Evolutionary conservation across 768 basidiomycete species (phyloP), one percentile per base, ranked within the genome.

Genomic region (Dentipellis sp.): DNA sequence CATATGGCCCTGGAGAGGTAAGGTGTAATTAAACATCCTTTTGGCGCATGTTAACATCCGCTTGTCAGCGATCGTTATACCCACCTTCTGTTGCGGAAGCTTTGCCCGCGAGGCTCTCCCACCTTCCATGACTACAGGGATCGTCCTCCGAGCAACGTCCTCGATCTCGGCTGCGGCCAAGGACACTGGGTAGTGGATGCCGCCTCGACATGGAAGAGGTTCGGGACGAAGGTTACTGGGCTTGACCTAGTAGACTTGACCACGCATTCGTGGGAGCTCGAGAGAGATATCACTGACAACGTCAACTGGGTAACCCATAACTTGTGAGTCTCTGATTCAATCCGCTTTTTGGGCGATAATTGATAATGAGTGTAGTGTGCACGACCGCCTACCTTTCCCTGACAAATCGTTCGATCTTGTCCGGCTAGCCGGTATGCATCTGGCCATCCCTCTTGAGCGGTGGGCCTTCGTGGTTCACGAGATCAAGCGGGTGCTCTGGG

Each of bases 121-220:
- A 79, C 82, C 0, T 90, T 91, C 63, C 74, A 79, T 56, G 69
- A 77, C 57, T 78, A 60, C 40, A 62, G 76, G 58, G 65, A 72
- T 37, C 72, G 74, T 21, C 69, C 68, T n/a, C 73, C 75, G 0
- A 84, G 87, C 1, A 64, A 68, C 1, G 82, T 85, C 21, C 75
- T 92, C 7, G 89, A 91, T 63, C 68, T 92, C 11, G 90, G 90
- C 2, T 91, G 88, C 66, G 89, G 90, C 10, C 61, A 77, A 49
- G 88, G 88, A 0, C 64, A 77, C 50, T 92, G 90, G 90, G 72
- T 83, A 5, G 57, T 80, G 0, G 73, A 82, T 50, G 83, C 88
- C 4, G 80, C 85, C 3, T 71, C 65, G 19, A 63, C 68, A n/a
- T 92, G 89, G 89, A 78, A 74, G 19, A 63, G 69, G 5, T 63